A percentile compares a stretch with the other conserved stretches of the same genome.
These are phyloP conservation scores for Boletus rufocinnamomeus DNA, from an alignment of 768 basidiomycete genomes.

Conservation along the genomic window DNA sequence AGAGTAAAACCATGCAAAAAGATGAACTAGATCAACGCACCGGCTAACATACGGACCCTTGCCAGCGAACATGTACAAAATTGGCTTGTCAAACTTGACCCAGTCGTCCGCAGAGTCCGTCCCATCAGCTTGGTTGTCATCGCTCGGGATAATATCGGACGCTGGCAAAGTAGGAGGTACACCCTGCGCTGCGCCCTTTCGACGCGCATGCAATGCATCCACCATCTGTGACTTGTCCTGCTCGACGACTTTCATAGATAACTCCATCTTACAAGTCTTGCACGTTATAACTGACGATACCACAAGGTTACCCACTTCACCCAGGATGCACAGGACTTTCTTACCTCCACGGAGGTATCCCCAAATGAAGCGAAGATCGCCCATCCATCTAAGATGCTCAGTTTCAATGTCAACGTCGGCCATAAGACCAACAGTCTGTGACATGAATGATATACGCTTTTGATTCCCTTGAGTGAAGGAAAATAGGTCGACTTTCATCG, in stretches of 20 bases:
- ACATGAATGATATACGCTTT: slow-evolving; percentile 75
- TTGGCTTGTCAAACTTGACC: slow-evolving; percentile 66
- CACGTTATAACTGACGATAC: slow-evolving; percentile 52
- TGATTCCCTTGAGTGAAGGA: slow-evolving; percentile 70
- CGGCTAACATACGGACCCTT: slow-evolving; percentile 76
- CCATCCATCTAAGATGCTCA: slow-evolving; percentile 85
- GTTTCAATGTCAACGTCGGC: slow-evolving; percentile 85
- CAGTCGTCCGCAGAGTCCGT: slow-evolving; percentile 56
- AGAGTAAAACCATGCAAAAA: neutral
- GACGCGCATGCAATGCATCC: slow-evolving; percentile 45
- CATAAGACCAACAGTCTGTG: slow-evolving; percentile 81
- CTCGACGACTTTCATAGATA: slow-evolving; percentile 71
- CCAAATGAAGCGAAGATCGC: slow-evolving; percentile 72
- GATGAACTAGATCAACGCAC: slow-evolving; percentile 35
- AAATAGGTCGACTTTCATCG: slow-evolving; percentile 77
- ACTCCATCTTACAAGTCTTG: slow-evolving; percentile 65
- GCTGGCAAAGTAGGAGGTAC: slow-evolving; percentile 9
- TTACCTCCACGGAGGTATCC: slow-evolving; percentile 72
- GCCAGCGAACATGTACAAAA: slow-evolving; percentile 73
- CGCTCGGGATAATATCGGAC: slow-evolving; percentile 13
- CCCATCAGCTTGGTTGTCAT: slow-evolving; percentile 18
- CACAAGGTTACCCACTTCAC: neutral
- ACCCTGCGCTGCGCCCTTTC: slow-evolving; percentile 23
- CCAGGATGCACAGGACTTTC: slow-evolving; percentile 15
- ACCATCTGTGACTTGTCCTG: slow-evolving; percentile 74